Conservation (phyloP, 495 filamentous ascomycete genomes). For the Annulohypoxylon moriforme region DNA sequence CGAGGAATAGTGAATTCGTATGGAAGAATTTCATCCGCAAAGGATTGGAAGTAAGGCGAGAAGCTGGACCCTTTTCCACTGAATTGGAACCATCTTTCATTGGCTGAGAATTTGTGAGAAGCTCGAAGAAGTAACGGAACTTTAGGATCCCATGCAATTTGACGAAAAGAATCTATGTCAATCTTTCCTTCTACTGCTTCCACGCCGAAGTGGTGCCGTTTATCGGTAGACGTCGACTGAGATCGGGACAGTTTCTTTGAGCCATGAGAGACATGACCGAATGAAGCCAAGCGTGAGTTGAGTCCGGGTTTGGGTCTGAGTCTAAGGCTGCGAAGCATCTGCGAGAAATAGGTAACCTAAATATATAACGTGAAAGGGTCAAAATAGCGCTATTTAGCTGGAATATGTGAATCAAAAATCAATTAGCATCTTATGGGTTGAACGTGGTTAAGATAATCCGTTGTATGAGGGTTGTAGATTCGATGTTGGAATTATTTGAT, state of each 20-base stretch:
- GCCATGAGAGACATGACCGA: background rate
- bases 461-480: no score
- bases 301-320: conserved; percentile 3
- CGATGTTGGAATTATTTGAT: background rate
- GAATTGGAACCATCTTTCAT: conserved; percentile 32
- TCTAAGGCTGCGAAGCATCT: conserved; percentile 15
- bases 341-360: background rate
- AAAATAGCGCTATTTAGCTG: background rate
- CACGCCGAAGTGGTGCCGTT: background rate
- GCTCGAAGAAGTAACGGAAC: conserved; percentile 21
- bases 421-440: background rate
- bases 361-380: background rate
- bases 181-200: conserved; percentile 16
- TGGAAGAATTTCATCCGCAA: conserved; percentile 15
- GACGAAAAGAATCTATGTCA: conserved; percentile 29
- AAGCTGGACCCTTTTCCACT: background rate
- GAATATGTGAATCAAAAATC: no score
- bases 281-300: background rate
- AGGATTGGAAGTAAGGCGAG: conserved; percentile 12
- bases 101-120: conserved; percentile 26
- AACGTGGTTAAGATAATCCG: no score
- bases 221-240: conserved; percentile 14
- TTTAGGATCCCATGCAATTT: conserved; percentile 21
- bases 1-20: conserved; percentile 29
- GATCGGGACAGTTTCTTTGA: background rate